These are phyloP conservation scores for Rhynchospora pubera DNA, from an alignment of 176 grass and related monocot genomes.

Conservation along the genomic window DNA sequence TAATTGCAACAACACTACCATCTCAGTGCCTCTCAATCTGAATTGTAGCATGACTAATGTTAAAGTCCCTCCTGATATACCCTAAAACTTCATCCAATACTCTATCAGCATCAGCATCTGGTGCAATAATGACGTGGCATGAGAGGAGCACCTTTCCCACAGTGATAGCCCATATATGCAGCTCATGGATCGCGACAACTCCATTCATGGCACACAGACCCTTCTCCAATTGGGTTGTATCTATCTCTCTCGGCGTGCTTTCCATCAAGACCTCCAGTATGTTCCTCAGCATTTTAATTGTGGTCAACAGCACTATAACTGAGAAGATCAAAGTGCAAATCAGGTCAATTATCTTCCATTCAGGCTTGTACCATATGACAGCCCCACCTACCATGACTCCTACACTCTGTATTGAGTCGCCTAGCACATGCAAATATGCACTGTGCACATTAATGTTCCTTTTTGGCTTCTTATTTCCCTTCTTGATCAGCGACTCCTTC, in stretches of 20 bases:
- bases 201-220: conserved; percentile 67
- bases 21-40: conserved; percentile 81
- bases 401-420: conserved; percentile 87
- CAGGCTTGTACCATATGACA: conserved; percentile 98
- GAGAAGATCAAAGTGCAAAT: conserved; percentile 98
- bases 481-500: conserved; percentile 54
- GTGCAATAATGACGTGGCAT: conserved; percentile 76
- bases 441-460: conserved; percentile 98
- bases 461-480: conserved; percentile 38
- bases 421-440: conserved; percentile 83
- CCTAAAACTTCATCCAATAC: conserved; percentile 80
- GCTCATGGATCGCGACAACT: conserved; percentile 77
- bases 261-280: conserved; percentile 95
- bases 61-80: conserved; percentile 90
- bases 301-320: conserved; percentile 71
- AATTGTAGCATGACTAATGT: conserved; percentile 98
- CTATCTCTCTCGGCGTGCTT: conserved; percentile 87
- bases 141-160: conserved; percentile 90
- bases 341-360: conserved; percentile 98
- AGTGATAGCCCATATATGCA: conserved; percentile 99
- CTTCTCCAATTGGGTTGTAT: conserved; percentile 64
- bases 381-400: conserved; percentile 97
- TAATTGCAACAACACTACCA: not conserved
- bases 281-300: conserved; percentile 78
- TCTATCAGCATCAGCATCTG: conserved; percentile 55